phyloP scores from a whole-genome alignment of 2,329 filamentous ascomycete species.

The Colletotrichum falcatum region DNA sequence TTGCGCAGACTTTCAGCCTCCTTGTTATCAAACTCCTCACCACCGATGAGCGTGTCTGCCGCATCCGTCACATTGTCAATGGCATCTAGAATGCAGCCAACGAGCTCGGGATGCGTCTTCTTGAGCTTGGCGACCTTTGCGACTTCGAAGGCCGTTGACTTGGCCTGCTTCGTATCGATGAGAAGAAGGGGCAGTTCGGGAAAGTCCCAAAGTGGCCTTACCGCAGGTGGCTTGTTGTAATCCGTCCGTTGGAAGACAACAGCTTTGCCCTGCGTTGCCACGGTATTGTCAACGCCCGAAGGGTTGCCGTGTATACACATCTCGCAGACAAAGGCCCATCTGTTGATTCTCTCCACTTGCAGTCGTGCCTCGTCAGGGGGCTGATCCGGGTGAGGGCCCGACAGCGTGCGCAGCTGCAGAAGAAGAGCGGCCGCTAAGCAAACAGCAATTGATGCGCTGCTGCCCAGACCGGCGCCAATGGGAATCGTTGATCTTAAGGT shows the following conservation, averaged over 20 bases:
- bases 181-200: constrained; percentile 91
- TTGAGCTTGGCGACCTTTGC: constrained; percentile 84
- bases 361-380: constrained; percentile 86
- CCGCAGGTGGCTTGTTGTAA: constrained; percentile 80
- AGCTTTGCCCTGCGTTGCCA: constrained; percentile 92
- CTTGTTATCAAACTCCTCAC: constrained; percentile 75
- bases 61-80: constrained; percentile 79
- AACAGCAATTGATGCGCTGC: constrained; percentile 93
- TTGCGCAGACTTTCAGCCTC: constrained; percentile 74
- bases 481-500: constrained; percentile 94
- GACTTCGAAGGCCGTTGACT: constrained; percentile 88
- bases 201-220: constrained; percentile 85
- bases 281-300: constrained; percentile 96
- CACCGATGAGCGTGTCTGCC: constrained; percentile 65
- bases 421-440: constrained; percentile 88
- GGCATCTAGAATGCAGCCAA: constrained; percentile 83
- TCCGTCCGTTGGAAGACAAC: constrained; percentile 89
- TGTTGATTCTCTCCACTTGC: constrained; percentile 95
- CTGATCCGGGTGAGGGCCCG: constrained; percentile 92
- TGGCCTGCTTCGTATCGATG: constrained; percentile 88
- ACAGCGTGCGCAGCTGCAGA: constrained; percentile 87
- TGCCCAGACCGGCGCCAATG: constrained; percentile 90
- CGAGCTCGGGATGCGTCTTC: constrained; percentile 78
- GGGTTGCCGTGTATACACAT: constrained; percentile 98
- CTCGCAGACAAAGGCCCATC: constrained; percentile 97